Base-by-base conservation (phyloP, 2,329 filamentous ascomycete species). In the Thielaviopsis musarum region DNA sequence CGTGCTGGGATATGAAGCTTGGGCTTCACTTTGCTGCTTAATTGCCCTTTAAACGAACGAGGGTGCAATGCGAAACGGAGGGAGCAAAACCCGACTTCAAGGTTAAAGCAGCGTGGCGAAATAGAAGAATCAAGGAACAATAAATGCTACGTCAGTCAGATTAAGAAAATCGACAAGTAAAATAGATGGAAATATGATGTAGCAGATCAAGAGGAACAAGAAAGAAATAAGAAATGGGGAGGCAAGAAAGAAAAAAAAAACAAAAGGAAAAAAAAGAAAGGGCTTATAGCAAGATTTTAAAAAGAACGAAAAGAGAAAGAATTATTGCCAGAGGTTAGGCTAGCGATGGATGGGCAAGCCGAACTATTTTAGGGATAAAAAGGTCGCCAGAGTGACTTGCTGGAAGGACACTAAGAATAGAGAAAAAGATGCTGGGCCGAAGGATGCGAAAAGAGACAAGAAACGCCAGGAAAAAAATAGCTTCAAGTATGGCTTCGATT, bases 251-350 rank as follows among this genome's bases (percentile, higher is more conserved):
- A 9, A 34, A 34, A 34, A 34, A 34, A 34, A 34, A 34, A 5
- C 4, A 34, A 34, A 12, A 34, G 7, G 7, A 7, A 10, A 34
- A 34, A 34, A 34, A 34, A 34, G 10, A 34, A 13, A 45, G 38
- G 38, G 38, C 38, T 15, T 17, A n/a, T 10, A n/a, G 15, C 5
- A 45, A 45, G 38, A 45, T n/a, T 45, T 45, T 41, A 41, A 52
- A n/a, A 21, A 24, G 49, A 21, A 19, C 49, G 17, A 52, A 24
- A 24, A 22, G n/a, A 15, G 21, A 7, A 24, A 13, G 76, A 73
- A 67, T 75, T 75, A 62, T 67, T 67, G 10, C 72, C 70, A 15
- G 71, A 73, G 63, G 74, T 69, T 12, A 34, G 30, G 30, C 30
- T 34, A 34, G 9, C 9, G 30, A 34, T 34, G 30, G 30, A 34